These are phyloP conservation scores for Clarireedia homoeocarpa DNA, from an alignment of 2,329 filamentous ascomycete species.

Conservation along the genomic window DNA sequence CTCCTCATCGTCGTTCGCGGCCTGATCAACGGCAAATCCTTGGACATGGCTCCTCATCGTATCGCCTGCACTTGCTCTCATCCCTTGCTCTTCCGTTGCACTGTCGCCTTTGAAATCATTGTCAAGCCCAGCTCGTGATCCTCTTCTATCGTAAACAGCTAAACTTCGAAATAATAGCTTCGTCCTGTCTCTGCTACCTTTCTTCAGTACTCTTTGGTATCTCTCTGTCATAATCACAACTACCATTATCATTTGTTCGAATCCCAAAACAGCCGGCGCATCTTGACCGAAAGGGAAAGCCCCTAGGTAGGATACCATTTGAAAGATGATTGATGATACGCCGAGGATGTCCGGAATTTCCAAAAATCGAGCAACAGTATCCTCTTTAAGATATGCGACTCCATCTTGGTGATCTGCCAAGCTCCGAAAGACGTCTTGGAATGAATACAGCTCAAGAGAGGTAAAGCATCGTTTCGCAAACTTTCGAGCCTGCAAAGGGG, in stretches of 20 bases:
- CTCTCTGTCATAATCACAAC: slow-evolving; percentile 66
- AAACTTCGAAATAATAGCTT: slow-evolving; percentile 64
- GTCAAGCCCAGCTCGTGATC: slow-evolving; percentile 20
- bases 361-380: slow-evolving; percentile 63
- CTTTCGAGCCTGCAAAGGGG: slow-evolving; percentile 41
- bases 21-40: slow-evolving; percentile 37
- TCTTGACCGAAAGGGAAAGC: slow-evolving; percentile 67
- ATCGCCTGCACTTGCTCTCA: slow-evolving; percentile 12
- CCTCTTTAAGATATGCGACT: slow-evolving; percentile 60
- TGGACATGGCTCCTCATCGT: slow-evolving; percentile 13
- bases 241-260: slow-evolving; percentile 64
- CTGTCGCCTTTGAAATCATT: slow-evolving; percentile 1
- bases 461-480: slow-evolving; percentile 67
- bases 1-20: slow-evolving; percentile 36
- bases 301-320: slow-evolving; percentile 63
- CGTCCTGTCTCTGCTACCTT: slow-evolving; percentile 48
- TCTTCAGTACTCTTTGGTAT: slow-evolving; percentile 54
- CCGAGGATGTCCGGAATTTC: slow-evolving; percentile 64
- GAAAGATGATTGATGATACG: slow-evolving; percentile 61
- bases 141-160: slow-evolving; percentile 60
- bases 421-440: slow-evolving; percentile 64
- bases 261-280: slow-evolving; percentile 60
- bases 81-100: background rate
- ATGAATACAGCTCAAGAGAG: slow-evolving; percentile 63
- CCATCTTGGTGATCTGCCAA: slow-evolving; percentile 57